Evolutionary conservation across 371 early-diverging fungal genomes (phyloP).

Genomic region (Apophysomyces variabilis): DNA sequence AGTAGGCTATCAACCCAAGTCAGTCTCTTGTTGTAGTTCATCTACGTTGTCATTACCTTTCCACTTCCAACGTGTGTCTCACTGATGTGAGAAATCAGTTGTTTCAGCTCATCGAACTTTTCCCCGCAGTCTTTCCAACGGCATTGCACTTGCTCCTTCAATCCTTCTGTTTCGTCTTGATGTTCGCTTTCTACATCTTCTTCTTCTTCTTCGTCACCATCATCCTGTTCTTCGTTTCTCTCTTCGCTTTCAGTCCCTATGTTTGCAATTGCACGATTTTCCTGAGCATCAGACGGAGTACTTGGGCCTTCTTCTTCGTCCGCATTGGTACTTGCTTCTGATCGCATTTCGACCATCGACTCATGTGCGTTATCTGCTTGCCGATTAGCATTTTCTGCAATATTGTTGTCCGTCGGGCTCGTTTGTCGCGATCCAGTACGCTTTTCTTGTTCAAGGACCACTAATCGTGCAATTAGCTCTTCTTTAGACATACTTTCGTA

Average conservation of each 20-base stretch:
- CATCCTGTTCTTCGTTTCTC: background rate
- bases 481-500: slow-evolving; percentile 27
- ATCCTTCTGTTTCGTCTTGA: slow-evolving; percentile 3
- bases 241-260: background rate
- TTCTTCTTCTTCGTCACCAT: background rate
- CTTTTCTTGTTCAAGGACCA: slow-evolving; percentile 33
- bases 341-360: background rate
- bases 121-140: slow-evolving; percentile 60
- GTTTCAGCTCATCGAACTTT: slow-evolving; percentile 44
- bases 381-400: background rate
- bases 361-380: background rate
- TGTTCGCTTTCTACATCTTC: slow-evolving; percentile 1
- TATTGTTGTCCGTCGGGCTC: background rate
- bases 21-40: background rate
- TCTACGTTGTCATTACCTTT: slow-evolving; percentile 35
- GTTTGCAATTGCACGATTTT: background rate
- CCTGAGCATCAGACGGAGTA: slow-evolving; percentile 11
- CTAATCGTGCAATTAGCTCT: slow-evolving; percentile 32
- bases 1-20: slow-evolving; percentile 44
- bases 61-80: slow-evolving; percentile 66
- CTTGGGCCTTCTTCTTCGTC: slow-evolving; percentile 17
- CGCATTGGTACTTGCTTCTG: slow-evolving; percentile 16
- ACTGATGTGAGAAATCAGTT: slow-evolving; percentile 60
- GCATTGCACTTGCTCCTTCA: slow-evolving; percentile 41
- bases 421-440: slow-evolving; percentile 10